A percentile compares a stretch with the other conserved stretches of the same genome.
Evolutionary conservation across 768 basidiomycete species (phyloP).

Genomic region (Termitomyces sp.): DNA sequence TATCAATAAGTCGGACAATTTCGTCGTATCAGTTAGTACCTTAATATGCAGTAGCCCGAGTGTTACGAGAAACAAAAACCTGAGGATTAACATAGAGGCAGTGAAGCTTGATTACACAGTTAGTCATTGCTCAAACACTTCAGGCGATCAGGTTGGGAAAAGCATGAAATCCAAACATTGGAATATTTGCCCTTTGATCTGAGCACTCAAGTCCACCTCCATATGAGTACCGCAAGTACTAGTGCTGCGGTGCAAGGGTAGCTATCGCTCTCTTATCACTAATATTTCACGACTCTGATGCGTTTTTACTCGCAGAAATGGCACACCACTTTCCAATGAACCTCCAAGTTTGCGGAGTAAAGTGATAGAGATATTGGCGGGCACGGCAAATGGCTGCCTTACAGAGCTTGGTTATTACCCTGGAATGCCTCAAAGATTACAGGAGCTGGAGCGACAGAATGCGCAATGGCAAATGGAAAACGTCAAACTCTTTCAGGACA

Average conservation of each 20-base stretch:
- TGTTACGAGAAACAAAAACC: no score
- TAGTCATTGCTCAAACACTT: no score
- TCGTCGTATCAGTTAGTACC: no score
- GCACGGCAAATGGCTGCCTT: constrained; percentile 42
- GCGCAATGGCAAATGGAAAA: constrained; percentile 31
- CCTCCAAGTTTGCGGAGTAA: constrained; percentile 25
- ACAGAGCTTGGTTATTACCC: constrained; percentile 45
- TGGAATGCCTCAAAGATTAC: constrained; percentile 33
- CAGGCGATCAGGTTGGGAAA: background rate
- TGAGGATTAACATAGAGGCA: no score
- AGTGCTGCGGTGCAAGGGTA: constrained; percentile 5
- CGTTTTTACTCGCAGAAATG: background rate
- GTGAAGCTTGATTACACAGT: no score
- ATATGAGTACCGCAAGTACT: constrained; percentile 6
- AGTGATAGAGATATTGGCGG: constrained; percentile 40
- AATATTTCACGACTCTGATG: background rate
- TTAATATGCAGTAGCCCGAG: no score
- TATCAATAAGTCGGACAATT: no score
- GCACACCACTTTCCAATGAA: background rate
- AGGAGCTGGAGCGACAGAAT: constrained; percentile 28
- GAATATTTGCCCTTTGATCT: background rate
- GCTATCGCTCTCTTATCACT: background rate
- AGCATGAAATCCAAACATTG: background rate
- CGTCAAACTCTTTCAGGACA: constrained; percentile 36
- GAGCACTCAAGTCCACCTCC: background rate